A percentile compares a stretch with the other conserved stretches of the same genome.
Evolutionary conservation across 768 basidiomycete species (phyloP).

Genomic region (Suillus luteus): DNA sequence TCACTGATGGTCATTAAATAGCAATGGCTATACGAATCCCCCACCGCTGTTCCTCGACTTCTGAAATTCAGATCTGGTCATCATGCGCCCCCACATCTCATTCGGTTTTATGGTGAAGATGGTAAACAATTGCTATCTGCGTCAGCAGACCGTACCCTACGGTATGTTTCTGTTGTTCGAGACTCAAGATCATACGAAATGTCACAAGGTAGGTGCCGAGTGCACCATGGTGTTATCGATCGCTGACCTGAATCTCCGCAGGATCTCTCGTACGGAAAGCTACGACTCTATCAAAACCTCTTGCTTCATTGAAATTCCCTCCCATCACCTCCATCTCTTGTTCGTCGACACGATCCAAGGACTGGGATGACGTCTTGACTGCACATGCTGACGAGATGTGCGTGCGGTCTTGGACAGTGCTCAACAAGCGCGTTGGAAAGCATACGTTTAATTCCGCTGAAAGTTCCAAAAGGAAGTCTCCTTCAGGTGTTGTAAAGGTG

Average conservation of each 20-base stretch:
- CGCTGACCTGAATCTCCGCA: slow-evolving; percentile 32
- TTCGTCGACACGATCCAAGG: slow-evolving; percentile 80
- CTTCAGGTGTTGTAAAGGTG: slow-evolving; percentile 74
- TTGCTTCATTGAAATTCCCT: slow-evolving; percentile 83
- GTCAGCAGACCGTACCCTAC: slow-evolving; percentile 83
- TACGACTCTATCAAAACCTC: slow-evolving; percentile 70
- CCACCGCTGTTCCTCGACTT: slow-evolving; percentile 79
- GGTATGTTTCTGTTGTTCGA: slow-evolving; percentile 90
- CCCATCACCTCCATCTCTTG: slow-evolving; percentile 77
- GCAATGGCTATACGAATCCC: slow-evolving; percentile 99
- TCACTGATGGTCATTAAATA: slow-evolving; percentile 33
- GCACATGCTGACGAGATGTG: slow-evolving; percentile 81
- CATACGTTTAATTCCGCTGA: slow-evolving; percentile 64
- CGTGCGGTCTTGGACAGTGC: slow-evolving; percentile 87
- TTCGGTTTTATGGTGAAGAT: slow-evolving; percentile 96
- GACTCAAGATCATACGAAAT: slow-evolving; percentile 95
- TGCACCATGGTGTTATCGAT: not conserved
- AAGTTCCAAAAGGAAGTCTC: slow-evolving; percentile 46
- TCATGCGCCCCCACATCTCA: slow-evolving; percentile 84
- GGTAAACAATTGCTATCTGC: slow-evolving; percentile 93
- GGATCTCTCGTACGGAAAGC: slow-evolving; percentile 87
- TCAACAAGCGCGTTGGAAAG: slow-evolving; percentile 79
- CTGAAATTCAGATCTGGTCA: slow-evolving; percentile 94
- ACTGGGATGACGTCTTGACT: slow-evolving; percentile 98
- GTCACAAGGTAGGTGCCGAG: slow-evolving; percentile 71